Conservation (phyloP, 2,329 filamentous ascomycete species). For the Alternaria rosae region DNA sequence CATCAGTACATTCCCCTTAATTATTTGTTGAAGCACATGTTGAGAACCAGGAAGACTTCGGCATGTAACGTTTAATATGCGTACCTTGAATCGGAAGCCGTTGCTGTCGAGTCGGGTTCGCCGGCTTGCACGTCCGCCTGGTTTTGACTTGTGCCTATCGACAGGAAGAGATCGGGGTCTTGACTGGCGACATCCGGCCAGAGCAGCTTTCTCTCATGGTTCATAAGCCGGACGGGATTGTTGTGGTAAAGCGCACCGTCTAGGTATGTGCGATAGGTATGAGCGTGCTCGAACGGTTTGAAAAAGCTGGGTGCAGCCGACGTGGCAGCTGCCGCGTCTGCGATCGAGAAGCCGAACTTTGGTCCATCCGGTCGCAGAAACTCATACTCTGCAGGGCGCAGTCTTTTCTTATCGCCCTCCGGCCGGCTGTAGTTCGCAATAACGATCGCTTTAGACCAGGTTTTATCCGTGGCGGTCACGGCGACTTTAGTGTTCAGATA, state of each 20-base stretch:
- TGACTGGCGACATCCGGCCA: conserved; percentile 29
- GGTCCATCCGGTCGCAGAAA: background rate
- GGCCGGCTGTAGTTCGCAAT: conserved; percentile 21
- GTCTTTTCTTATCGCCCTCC: conserved; percentile 22
- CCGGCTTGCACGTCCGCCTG: background rate
- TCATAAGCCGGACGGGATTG: conserved; percentile 57
- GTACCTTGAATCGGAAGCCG: background rate
- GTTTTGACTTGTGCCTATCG: conserved; percentile 11
- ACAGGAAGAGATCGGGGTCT: conserved; percentile 27
- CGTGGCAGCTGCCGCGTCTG: conserved; percentile 51
- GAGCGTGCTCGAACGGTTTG: conserved; percentile 54
- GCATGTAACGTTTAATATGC: too few species aligned
- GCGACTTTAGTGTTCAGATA: background rate
- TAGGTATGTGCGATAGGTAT: conserved; percentile 52
- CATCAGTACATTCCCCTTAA: background rate
- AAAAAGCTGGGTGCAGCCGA: conserved; percentile 56
- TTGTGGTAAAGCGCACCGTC: conserved; percentile 56
- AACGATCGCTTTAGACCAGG: conserved; percentile 22
- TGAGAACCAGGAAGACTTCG: too few species aligned
- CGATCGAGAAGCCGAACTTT: background rate
- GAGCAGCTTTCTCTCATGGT: conserved; percentile 51
- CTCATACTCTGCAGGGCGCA: background rate
- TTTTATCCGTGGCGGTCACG: background rate
- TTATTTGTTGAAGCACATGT: too few species aligned
- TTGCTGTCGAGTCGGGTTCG: background rate